Percentiles rank a stretch among this genome's conserved stretches.
phyloP scores from a whole-genome alignment of 1,284 basidiomycete genomes.

The Ceratobasidium theobromae region DNA sequence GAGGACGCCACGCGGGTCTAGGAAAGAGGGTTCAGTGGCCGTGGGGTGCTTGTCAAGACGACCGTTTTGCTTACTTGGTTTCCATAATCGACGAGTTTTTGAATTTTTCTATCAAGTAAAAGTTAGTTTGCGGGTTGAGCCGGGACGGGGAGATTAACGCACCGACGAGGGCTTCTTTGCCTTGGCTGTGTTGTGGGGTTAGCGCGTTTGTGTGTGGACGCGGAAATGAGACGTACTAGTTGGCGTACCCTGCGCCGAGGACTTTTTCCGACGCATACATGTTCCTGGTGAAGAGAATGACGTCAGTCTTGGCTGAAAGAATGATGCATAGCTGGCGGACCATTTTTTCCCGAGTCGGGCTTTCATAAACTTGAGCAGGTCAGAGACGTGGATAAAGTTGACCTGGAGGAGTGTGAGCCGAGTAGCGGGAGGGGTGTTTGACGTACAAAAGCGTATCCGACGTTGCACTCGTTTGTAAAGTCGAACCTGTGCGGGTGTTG shows the following conservation, averaged over 20 bases:
- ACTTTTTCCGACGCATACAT: conserved; percentile 86
- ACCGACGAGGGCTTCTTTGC: conserved; percentile 80
- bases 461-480: conserved; percentile 58
- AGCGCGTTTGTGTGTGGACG: conserved; percentile 1
- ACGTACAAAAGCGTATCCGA: conserved; percentile 59
- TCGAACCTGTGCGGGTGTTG: conserved; percentile 33
- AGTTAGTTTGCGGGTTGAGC: conserved; percentile 33
- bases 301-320: neutral
- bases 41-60: neutral
- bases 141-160: conserved; percentile 38
- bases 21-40: conserved; percentile 66
- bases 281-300: conserved; percentile 55
- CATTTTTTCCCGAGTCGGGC: conserved; percentile 74
- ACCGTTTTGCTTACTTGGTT: neutral
- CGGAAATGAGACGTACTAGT: conserved; percentile 65
- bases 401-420: conserved; percentile 47
- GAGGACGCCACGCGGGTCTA: conserved; percentile 65
- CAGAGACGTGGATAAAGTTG: conserved; percentile 74
- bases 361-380: conserved; percentile 72
- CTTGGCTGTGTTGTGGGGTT: conserved; percentile 49
- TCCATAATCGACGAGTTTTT: conserved; percentile 63
- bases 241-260: conserved; percentile 82
- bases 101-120: conserved; percentile 58
- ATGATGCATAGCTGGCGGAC: too few relatives aligned
- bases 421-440: too few relatives aligned